These are phyloP conservation scores for Ballota nigra DNA, from an alignment of 257 asterid genomes.

Conservation along the genomic window DNA sequence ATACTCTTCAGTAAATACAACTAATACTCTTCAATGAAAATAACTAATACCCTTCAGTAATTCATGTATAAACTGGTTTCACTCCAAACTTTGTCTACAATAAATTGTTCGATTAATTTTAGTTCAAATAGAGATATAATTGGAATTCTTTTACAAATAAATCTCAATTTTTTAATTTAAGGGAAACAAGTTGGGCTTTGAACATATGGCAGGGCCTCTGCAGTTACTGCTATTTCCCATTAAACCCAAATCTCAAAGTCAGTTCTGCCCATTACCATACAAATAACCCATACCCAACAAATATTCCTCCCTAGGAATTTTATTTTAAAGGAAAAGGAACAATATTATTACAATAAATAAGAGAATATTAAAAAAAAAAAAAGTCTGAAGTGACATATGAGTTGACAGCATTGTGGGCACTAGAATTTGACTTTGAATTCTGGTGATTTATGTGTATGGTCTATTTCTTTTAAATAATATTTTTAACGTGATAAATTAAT, in stretches of 20 bases:
- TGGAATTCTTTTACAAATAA: too few relatives aligned
- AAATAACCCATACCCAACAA: not conserved
- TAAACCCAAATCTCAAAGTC: constrained; percentile 5
- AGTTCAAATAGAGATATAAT: too few relatives aligned
- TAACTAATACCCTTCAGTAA: too few relatives aligned
- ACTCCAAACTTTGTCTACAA: too few relatives aligned
- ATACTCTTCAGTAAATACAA: too few relatives aligned
- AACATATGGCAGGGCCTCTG: constrained; percentile 1
- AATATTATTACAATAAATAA: not conserved
- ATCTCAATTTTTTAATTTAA: not conserved
- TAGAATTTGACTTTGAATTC: not conserved
- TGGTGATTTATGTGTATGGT: not conserved
- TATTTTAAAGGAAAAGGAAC: not conserved
- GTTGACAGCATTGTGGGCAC: not conserved
- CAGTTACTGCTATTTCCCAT: constrained; percentile 8
- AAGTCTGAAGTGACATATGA: not conserved
- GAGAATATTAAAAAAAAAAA: not conserved
- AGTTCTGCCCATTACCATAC: not conserved
- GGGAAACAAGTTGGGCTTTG: constrained; percentile 20
- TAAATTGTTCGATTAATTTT: too few relatives aligned
- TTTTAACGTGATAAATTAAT: too few relatives aligned
- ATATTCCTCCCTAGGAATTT: not conserved
- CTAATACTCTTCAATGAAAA: too few relatives aligned
- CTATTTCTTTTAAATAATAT: not conserved
- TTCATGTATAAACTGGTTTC: too few relatives aligned